Base-by-base conservation (phyloP, 495 filamentous ascomycete species). In the Staphylotrichum tortipilum region DNA sequence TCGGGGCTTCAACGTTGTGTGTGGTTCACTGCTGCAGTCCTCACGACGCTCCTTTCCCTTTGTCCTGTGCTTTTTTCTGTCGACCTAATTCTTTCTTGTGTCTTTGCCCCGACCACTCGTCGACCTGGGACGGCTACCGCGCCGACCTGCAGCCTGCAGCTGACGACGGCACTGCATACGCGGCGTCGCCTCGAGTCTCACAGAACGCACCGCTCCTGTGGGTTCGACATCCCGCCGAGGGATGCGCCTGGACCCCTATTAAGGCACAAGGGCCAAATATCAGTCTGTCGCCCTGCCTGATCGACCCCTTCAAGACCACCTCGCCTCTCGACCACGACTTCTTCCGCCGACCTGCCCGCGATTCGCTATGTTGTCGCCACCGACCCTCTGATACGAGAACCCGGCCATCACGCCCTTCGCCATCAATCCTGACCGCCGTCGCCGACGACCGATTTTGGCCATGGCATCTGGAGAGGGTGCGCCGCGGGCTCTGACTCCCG, bases 391-490 rank as follows among this genome's bases (percentile, higher is more conserved):
- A 35, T 21, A 28, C 41, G 26, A 15, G 52, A 49, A 50, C 44
- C 23, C 17, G 44, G 37, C 24, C 18, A 22, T 21, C n/a, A 24
- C 42, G 30, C 34, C 22, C 29, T 41, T 29, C 22, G 33, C 26
- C 21, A 40, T 28, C 44, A 35, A 49, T 30, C 17, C 47, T n/a
- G 34, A 41, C 11, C 19, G 17, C 26, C 6, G 2, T 28, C 26
- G 12, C 21, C 26, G 35, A 40, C 14, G 43, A 23, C 47, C 29
- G 31, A 30, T 37, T 22, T 36, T 15, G n/a, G 56, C 40, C 7
- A 74, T 74, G 71, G 57, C 57, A 45, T 63, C 68, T 29, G 53
- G 57, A 30, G 63, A 67, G 35, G 59, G 54, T 37, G 52, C 65
- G 29, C 57, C 55, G 46, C 60, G 61, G 43, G 60, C 67, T 6